These are phyloP conservation scores for Anethum foeniculum DNA, from an alignment of 140 eudicot species.

Conservation along the genomic window DNA sequence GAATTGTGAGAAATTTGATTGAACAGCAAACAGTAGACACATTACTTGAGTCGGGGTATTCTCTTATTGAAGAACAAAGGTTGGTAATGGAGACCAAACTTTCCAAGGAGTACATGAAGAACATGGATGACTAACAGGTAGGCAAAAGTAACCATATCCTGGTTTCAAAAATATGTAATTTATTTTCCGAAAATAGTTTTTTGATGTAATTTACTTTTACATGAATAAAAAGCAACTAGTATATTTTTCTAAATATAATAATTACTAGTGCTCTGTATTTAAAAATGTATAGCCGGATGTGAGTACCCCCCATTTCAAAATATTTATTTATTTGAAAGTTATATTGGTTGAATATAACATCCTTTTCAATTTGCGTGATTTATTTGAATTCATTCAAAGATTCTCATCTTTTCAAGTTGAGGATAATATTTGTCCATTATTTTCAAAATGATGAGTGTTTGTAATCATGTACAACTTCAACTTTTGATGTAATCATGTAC, in stretches of 20 bases:
- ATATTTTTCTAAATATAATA: background rate
- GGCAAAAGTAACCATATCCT: background rate
- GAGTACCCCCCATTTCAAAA: background rate
- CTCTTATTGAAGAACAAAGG: constrained; percentile 80
- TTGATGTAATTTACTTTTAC: background rate
- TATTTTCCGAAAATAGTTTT: background rate
- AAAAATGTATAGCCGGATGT: background rate
- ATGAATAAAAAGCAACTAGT: background rate
- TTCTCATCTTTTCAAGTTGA: background rate
- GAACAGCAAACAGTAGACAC: constrained; percentile 96
- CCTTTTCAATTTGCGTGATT: background rate
- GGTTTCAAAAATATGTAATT: background rate
- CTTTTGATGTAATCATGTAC: no score
- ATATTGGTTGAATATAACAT: background rate
- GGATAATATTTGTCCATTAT: background rate
- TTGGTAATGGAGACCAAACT: constrained; percentile 73
- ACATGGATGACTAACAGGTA: constrained; percentile 54
- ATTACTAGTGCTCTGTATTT: background rate
- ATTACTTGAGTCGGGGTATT: constrained; percentile 85
- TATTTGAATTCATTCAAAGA: background rate
- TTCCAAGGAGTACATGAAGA: constrained; percentile 94
- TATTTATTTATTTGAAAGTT: background rate
- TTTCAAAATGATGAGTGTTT: no score
- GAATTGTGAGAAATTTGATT: constrained; percentile 16
- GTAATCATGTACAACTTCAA: background rate